Base-by-base conservation (phyloP, 805 yeast species). In the Saccharomyces mikatae region DNA sequence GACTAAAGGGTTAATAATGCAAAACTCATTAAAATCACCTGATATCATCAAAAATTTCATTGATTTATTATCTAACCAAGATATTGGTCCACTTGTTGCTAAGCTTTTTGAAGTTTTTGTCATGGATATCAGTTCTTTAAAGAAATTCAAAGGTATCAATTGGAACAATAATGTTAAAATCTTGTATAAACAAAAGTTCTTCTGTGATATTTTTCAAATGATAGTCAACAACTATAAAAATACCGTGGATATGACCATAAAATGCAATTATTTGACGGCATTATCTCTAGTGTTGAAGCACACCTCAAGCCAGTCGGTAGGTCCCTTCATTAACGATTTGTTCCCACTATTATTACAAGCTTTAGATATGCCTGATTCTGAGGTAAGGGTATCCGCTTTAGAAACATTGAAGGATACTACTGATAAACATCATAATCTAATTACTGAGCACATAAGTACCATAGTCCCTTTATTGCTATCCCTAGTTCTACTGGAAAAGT, bases 101-200 rank as follows among this genome's bases (percentile, higher is more conserved):
- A 79, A 74, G 54, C 75, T 85, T 4, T 78, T 87, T 51, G 87
- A 82, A 46, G 74, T 89, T 2, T 64, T 89, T 21, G 79, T 87
- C 30, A 74, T 83, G n/a, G 91, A 89, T 60, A 76, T 87, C 50
- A 79, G 80, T 17, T 71, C 86, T 5, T 80, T 86, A 53, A 71
- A 76, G 48, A 82, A 80, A 62, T 77, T 58, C 48, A 74, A 72
- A 57, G 69, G 75, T 65, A 60, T 67, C 63, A 41, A 76, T 57
- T 64, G 65, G 62, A 82, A 82, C 58, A 76, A 86, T 53, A 81
- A 83, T 56, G 79, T 86, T 21, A 79, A 87, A 55, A 68, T 80
- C 48, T 74, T 94, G 26, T 89, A 86, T 76, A 89, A 89, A 65
- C 99, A 94, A 64, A 83, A 83, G 58, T 76, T 88, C 27, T 89